phyloP scores from a whole-genome alignment of 1,139 yeast genomes.

The Geotrichum cucujoidarum region DNA sequence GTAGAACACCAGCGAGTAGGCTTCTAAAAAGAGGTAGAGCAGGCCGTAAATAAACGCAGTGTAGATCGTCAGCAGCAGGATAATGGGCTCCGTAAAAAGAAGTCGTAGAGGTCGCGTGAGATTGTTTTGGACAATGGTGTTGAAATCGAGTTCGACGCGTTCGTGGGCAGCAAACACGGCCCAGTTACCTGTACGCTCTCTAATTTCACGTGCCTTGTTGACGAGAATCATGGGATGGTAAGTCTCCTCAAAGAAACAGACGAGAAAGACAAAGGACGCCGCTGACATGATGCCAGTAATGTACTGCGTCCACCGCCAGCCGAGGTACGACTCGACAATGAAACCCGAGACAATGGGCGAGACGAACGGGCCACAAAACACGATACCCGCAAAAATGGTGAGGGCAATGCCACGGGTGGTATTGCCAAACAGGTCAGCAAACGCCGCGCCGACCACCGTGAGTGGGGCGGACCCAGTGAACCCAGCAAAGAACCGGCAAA shows the following conservation, averaged over 20 bases:
- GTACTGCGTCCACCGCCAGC: conserved; percentile 60
- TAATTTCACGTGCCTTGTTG: conserved; percentile 44
- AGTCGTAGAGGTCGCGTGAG: conserved; percentile 63
- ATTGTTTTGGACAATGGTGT: conserved; percentile 65
- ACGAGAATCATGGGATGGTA: conserved; percentile 44
- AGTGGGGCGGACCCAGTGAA: conserved; percentile 74
- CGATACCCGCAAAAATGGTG: conserved; percentile 58
- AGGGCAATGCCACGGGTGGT: conserved; percentile 63
- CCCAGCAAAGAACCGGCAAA: conserved; percentile 74
- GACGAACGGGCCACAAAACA: conserved; percentile 69
- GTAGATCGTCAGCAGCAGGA: conserved; percentile 63
- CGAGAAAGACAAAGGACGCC: conserved; percentile 34
- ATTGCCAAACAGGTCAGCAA: conserved; percentile 68
- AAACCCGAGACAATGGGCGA: conserved; percentile 54
- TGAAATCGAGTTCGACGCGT: conserved; percentile 44
- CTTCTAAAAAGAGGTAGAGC: conserved; percentile 71
- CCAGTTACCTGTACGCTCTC: conserved; percentile 57
- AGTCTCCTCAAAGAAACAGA: conserved; percentile 46
- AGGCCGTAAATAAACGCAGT: conserved; percentile 84
- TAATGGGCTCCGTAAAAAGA: conserved; percentile 68
- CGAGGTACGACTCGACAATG: conserved; percentile 37
- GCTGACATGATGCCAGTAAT: conserved; percentile 49
- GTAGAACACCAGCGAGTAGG: conserved; percentile 70
- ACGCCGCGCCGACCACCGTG: conserved; percentile 78
- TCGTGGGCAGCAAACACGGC: conserved; percentile 83